These are phyloP conservation scores for Fusarium brachygibbosum DNA, from an alignment of 2,329 filamentous ascomycete species.

Conservation along the genomic window DNA sequence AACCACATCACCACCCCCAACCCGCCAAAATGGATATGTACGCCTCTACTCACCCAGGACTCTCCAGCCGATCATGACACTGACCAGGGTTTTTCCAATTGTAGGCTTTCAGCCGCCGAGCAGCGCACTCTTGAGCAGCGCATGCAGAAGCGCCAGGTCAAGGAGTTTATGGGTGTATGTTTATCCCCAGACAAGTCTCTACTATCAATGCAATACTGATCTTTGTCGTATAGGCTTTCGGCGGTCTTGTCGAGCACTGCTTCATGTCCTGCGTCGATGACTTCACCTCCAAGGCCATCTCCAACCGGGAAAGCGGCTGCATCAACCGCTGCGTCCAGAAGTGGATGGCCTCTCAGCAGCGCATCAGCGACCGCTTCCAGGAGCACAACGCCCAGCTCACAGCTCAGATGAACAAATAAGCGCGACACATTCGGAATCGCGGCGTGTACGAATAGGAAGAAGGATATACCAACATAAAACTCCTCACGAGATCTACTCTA, in stretches of 20 bases:
- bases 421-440: neutral
- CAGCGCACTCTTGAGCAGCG: conserved; percentile 93
- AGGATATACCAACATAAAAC: conserved; percentile 16
- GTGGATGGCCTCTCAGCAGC: conserved; percentile 90
- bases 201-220: neutral
- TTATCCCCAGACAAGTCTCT: neutral
- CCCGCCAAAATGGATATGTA: conserved; percentile 52
- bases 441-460: conserved; percentile 44
- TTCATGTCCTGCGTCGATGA: conserved; percentile 98
- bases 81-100: conserved; percentile 35
- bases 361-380: conserved; percentile 90
- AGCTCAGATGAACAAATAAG: conserved; percentile 62
- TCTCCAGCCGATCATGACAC: neutral
- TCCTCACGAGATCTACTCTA: conserved; percentile 12
- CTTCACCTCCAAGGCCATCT: conserved; percentile 97
- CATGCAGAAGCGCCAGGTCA: conserved; percentile 98
- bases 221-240: conserved; percentile 51
- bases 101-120: conserved; percentile 79
- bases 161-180: conserved; percentile 97
- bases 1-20: conserved; percentile 14
- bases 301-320: conserved; percentile 89
- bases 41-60: neutral
- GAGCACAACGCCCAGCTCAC: conserved; percentile 74
- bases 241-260: conserved; percentile 78
- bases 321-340: conserved; percentile 96